Conservation (phyloP, 2,329 filamentous ascomycete genomes). For the Ascochyta lentis region DNA sequence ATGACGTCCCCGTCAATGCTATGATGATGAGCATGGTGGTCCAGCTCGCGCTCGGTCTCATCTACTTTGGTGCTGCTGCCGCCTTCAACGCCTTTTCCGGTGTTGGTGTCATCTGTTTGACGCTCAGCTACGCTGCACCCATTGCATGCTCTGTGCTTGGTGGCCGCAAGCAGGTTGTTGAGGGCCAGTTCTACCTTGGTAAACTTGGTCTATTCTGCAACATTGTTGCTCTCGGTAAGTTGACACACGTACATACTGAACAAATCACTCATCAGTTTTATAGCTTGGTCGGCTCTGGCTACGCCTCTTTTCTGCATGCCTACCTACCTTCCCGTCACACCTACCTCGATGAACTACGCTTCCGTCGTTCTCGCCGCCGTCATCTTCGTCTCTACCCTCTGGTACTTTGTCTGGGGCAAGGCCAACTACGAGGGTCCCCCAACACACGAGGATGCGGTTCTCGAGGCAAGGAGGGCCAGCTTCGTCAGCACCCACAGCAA, state of each 20-base stretch:
- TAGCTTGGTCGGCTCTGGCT: slow-evolving; percentile 68
- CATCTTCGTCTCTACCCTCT: slow-evolving; percentile 64
- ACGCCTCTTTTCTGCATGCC: slow-evolving; percentile 80
- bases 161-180: slow-evolving; percentile 65
- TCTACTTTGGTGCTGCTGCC: slow-evolving; percentile 72
- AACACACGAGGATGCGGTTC: slow-evolving; percentile 41
- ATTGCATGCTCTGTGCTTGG: slow-evolving; percentile 69
- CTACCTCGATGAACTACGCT: slow-evolving; percentile 73
- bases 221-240: slow-evolving; percentile 66
- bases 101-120: slow-evolving; percentile 73
- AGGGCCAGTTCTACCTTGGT: slow-evolving; percentile 68
- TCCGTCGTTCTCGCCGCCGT: slow-evolving; percentile 76
- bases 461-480: slow-evolving; percentile 43
- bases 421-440: slow-evolving; percentile 71
- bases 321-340: slow-evolving; percentile 65
- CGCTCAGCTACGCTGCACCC: slow-evolving; percentile 71
- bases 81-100: slow-evolving; percentile 78
- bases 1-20: slow-evolving; percentile 72
- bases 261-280: slow-evolving; percentile 1
- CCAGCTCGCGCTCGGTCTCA: slow-evolving; percentile 67
- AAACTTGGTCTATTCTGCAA: slow-evolving; percentile 68
- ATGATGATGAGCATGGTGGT: slow-evolving; percentile 75
- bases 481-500: slow-evolving; percentile 31
- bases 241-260: slow-evolving; percentile 22
- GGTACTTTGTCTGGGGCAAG: slow-evolving; percentile 75